Evolutionary conservation across 176 grass and related monocot species (phyloP).

Genomic region (Pontederia crassipes): DNA sequence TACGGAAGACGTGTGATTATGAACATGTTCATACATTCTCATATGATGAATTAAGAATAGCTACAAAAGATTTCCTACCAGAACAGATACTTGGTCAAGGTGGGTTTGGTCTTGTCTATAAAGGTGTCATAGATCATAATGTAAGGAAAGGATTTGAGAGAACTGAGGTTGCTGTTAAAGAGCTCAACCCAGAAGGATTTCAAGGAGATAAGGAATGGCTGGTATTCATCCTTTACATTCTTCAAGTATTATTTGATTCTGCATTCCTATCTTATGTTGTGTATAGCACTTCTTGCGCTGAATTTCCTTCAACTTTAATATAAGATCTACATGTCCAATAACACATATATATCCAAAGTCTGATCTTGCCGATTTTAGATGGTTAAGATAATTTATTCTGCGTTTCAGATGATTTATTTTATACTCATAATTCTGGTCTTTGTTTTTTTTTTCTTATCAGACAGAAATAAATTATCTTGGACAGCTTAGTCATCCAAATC

Average conservation of each 20-base stretch:
- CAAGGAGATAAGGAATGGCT: slow-evolving; percentile 99
- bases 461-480: slow-evolving; percentile 96
- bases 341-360: not conserved
- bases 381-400: no score
- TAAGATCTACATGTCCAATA: no score
- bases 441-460: slow-evolving; percentile 31
- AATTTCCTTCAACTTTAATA: no score
- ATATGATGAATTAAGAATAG: slow-evolving; percentile 59
- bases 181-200: slow-evolving; percentile 82
- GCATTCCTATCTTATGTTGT: not conserved
- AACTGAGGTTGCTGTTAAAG: slow-evolving; percentile 84
- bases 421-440: not conserved
- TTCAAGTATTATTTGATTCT: not conserved
- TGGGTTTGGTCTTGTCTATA: slow-evolving; percentile 95
- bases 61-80: slow-evolving; percentile 78
- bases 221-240: slow-evolving; percentile 25
- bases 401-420: not conserved
- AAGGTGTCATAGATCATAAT: slow-evolving; percentile 86
- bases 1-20: slow-evolving; percentile 55
- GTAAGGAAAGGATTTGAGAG: slow-evolving; percentile 59
- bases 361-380: not conserved
- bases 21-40: slow-evolving; percentile 79
- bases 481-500: slow-evolving; percentile 86
- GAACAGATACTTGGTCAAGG: slow-evolving; percentile 91
- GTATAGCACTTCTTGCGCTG: no score